Evolutionary conservation across 306 rosid species (phyloP), one percentile per base, ranked within the genome.

Genomic region (Geum urbanum): DNA sequence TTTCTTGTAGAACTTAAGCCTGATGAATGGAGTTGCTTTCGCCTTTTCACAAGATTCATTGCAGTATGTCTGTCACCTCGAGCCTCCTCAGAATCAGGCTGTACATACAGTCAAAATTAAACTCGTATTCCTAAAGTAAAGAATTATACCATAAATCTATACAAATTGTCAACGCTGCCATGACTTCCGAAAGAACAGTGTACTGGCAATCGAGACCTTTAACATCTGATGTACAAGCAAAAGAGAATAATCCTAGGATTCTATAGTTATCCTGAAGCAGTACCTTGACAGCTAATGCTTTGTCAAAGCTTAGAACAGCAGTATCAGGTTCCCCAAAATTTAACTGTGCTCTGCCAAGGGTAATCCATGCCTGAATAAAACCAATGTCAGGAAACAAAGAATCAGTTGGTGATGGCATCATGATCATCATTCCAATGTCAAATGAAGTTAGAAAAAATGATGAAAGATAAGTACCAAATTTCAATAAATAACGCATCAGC

Each of bases 311-410:
- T 69, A 85, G 83, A 63, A 86, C 74, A 32, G 94, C 96, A 72
- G 79, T 84, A 81, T 92, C 97, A 11, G 98, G 97, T 80, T 92
- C 96, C 55, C 97, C 97, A 72, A 81, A 92, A 79, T 92, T 90
- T 69, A 92, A 81, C 76, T 90, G 97, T 64, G 98, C 90, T 78
- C 98, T 88, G 61, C 96, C 98, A 66, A 92, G 97, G 55, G 98
- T 90, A 66, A 88, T 75, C 98, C 97, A 88, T 51, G 94, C 97
- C 97, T 92, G 78, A 40, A 67, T 61, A 63, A 24, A 24, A 24
- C 27, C 27, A 57, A 50, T 66, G 72, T 15, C 32, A 52, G 60
- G 55, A 69, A 70, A 70, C 18, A 6, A 67, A 63, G 16, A 8
- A 44, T 43, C 66, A 45, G 6, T 67, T 66, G 48, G 8, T 20